Conservation (phyloP, 2,329 filamentous ascomycete species). For the Cytospora schulzeri region DNA sequence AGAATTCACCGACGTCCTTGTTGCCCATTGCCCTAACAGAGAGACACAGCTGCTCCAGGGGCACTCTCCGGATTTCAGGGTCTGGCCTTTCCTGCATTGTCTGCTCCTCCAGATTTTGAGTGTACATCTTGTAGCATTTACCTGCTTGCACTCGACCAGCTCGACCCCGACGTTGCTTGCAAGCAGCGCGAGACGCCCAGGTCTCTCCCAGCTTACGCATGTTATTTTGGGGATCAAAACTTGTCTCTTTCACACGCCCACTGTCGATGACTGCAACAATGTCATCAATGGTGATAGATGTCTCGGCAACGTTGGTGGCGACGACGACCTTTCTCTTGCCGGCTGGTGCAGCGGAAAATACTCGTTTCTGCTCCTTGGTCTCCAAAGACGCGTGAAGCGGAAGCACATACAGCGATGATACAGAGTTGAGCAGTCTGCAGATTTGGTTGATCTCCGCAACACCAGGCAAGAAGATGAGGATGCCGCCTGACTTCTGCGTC, state of each 20-base stretch:
- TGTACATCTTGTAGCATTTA: slow-evolving; percentile 94
- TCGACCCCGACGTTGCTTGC: slow-evolving; percentile 90
- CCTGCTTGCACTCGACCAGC: slow-evolving; percentile 91
- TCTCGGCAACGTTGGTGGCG: slow-evolving; percentile 96
- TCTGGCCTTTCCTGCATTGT: slow-evolving; percentile 89
- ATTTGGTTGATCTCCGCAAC: slow-evolving; percentile 88
- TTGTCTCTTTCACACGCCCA: slow-evolving; percentile 94
- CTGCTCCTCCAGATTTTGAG: slow-evolving; percentile 73
- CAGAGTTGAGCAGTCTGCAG: slow-evolving; percentile 65
- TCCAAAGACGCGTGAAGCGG: slow-evolving; percentile 91
- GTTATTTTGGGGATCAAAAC: slow-evolving; percentile 87
- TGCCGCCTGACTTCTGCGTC: slow-evolving; percentile 73
- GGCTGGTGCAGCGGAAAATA: slow-evolving; percentile 74
- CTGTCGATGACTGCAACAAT: slow-evolving; percentile 95
- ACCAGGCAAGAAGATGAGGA: slow-evolving; percentile 94
- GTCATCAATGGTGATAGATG: slow-evolving; percentile 97
- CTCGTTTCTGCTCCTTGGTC: slow-evolving; percentile 82
- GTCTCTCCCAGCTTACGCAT: slow-evolving; percentile 94
- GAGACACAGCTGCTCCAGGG: slow-evolving; percentile 89
- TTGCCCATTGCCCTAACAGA: slow-evolving; percentile 96
- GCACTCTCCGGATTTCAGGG: slow-evolving; percentile 90
- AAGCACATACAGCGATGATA: slow-evolving; percentile 70
- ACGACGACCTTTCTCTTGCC: slow-evolving; percentile 91
- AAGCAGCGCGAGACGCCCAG: slow-evolving; percentile 91
- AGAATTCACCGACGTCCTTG: slow-evolving; percentile 75